A percentile compares a stretch with the other conserved stretches of the same genome.
These are phyloP conservation scores for Diplodia intermedia DNA, from an alignment of 2,329 filamentous ascomycete species.

Conservation along the genomic window DNA sequence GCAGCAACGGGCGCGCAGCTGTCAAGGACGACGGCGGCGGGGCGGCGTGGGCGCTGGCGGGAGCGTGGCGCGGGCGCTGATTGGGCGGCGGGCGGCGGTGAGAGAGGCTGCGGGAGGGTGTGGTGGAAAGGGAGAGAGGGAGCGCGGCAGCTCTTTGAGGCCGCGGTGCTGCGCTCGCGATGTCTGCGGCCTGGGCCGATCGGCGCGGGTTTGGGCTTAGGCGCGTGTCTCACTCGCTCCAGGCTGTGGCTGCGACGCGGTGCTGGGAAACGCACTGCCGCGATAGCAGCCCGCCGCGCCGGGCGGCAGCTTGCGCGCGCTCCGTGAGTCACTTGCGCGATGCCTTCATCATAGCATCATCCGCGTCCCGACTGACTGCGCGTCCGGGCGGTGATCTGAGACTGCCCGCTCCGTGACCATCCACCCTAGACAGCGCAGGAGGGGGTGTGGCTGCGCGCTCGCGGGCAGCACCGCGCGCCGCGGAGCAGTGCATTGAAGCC, in stretches of 20 bases:
- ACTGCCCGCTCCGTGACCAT: conserved; percentile 30
- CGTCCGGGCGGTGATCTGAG: conserved; percentile 30
- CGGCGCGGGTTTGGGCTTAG: conserved; percentile 25
- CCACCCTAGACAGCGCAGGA: conserved; percentile 22
- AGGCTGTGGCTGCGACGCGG: conserved; percentile 25
- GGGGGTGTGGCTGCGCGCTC: conserved; percentile 25
- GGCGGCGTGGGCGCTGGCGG: conserved; percentile 33
- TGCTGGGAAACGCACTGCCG: conserved; percentile 10
- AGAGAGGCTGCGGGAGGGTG: conserved; percentile 33
- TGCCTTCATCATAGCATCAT: conserved; percentile 30
- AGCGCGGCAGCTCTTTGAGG: conserved; percentile 27
- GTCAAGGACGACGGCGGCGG: conserved; percentile 34
- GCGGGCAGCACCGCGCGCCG: conserved; percentile 27
- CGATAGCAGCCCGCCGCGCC: conserved; percentile 27
- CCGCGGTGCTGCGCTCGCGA: conserved; percentile 13
- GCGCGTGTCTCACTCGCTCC: conserved; percentile 25
- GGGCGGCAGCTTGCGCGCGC: conserved; percentile 26
- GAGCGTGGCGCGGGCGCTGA: conserved; percentile 37
- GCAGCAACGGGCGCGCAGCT: conserved; percentile 31
- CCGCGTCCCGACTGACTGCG: conserved; percentile 20
- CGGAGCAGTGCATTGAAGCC: conserved; percentile 4
- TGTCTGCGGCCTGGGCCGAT: conserved; percentile 26
- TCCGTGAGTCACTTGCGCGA: conserved; percentile 29
- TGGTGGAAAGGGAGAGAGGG: conserved; percentile 28
- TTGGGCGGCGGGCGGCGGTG: conserved; percentile 38